phyloP scores from a whole-genome alignment of 768 basidiomycete species.

The Piloderma croceum region DNA sequence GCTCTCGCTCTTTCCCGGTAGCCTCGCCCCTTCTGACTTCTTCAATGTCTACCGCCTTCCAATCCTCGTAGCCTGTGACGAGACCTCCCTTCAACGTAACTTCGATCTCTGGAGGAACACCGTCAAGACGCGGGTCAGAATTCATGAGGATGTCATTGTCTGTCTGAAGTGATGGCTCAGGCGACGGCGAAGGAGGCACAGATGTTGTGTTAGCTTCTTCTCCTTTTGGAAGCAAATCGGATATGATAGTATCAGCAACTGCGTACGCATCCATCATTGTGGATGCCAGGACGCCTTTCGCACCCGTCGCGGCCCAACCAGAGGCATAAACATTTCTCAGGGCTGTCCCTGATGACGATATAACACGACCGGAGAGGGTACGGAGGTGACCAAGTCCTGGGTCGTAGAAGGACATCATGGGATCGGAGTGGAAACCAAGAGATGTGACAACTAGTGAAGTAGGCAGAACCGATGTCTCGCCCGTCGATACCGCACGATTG shows the following conservation, averaged over 20 bases:
- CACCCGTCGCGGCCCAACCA: slow-evolving; percentile 91
- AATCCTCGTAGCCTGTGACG: slow-evolving; percentile 64
- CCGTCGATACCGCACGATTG: slow-evolving; percentile 48
- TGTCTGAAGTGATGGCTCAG: slow-evolving; percentile 2
- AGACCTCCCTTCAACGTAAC: slow-evolving; percentile 33
- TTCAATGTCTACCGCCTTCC: slow-evolving; percentile 69
- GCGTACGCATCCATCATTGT: slow-evolving; percentile 92
- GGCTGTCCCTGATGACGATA: slow-evolving; percentile 31
- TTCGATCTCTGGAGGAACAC: slow-evolving; percentile 43
- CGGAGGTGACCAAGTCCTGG: slow-evolving; percentile 50
- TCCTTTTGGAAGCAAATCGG: slow-evolving; percentile 40
- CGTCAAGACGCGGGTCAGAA: slow-evolving; percentile 35
- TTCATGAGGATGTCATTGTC: slow-evolving; percentile 27
- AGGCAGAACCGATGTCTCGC: slow-evolving; percentile 40
- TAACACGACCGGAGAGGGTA: slow-evolving; percentile 45
- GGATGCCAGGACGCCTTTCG: slow-evolving; percentile 83
- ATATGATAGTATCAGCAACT: slow-evolving; percentile 64
- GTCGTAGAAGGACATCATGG: slow-evolving; percentile 55
- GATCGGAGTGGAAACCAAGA: slow-evolving; percentile 78
- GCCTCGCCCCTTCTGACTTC: slow-evolving; percentile 57
- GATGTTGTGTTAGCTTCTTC: slow-evolving; percentile 13
- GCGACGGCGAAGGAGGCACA: slow-evolving; percentile 6
- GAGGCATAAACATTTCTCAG: slow-evolving; percentile 76
- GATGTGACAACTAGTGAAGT: slow-evolving; percentile 85
- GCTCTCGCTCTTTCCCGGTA: slow-evolving; percentile 67